Conservation (phyloP, 2,329 filamentous ascomycete species). For the Phaeoacremonium minimum region DNA sequence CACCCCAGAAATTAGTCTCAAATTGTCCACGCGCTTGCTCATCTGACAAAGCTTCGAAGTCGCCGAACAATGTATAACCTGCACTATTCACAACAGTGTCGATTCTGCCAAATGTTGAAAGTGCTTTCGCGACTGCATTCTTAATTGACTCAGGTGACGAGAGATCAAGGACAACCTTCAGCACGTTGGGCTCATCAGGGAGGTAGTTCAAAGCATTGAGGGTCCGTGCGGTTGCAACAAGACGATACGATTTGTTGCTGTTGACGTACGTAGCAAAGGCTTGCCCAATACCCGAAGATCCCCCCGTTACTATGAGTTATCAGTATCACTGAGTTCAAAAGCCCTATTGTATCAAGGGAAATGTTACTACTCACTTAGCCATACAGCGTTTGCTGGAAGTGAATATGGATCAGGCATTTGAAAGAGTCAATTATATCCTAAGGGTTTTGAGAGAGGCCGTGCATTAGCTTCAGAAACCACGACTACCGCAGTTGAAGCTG, state of each 20-base stretch:
- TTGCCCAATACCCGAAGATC: constrained; percentile 42
- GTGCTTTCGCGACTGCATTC: constrained; percentile 24
- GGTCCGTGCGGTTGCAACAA: constrained; percentile 28
- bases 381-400: no score
- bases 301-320: constrained; percentile 49
- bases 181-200: constrained; percentile 20
- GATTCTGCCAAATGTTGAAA: constrained; percentile 25
- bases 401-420: no score
- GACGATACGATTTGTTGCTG: constrained; percentile 18
- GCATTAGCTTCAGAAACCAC: no score
- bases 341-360: no score
- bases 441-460: no score
- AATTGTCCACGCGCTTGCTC: constrained; percentile 16
- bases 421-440: no score
- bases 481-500: no score
- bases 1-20: constrained; percentile 24
- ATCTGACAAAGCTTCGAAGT: constrained; percentile 17
- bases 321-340: no score
- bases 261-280: constrained; percentile 30
- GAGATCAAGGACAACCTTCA: constrained; percentile 39
- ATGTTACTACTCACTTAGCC: no score
- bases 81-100: constrained; percentile 30
- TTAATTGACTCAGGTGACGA: constrained; percentile 26
- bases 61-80: constrained; percentile 36
- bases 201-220: constrained; percentile 25